Evolutionary conservation across 2,329 filamentous ascomycete genomes (phyloP), one percentile per base, ranked within the genome.

Genomic region (Incumbomyces delicatus): DNA sequence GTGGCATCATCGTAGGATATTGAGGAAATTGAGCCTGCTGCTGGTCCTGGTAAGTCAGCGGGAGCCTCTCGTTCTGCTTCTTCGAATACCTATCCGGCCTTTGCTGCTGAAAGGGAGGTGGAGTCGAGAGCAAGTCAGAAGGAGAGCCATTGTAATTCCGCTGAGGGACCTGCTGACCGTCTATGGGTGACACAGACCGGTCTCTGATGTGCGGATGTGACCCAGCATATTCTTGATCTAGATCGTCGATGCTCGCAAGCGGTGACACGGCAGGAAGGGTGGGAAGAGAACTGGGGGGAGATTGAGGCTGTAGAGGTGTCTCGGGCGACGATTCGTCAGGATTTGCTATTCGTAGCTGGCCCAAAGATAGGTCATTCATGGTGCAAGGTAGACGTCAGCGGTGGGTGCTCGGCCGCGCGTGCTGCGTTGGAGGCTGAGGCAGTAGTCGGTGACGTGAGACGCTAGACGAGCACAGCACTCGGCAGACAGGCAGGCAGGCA

Each of bases 291-390:
- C 17, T 22, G 18, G 22, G 13, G 14, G 47, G 40, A 22, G 44
- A 31, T 29, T 51, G 50, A 41, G 40, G 51, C 46, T 53, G 60
- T 44, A 44, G 59, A 51, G 47, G 60, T 46, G 60, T 53, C 52
- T 55, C 46, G 48, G 57, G 49, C 51, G 71, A 71, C 51, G 78
- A 75, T 69, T 92, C 81, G 70, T 95, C 89, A 46, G 90, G 90
- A 66, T 96, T 98, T 60, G 92, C 90, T 66, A 98, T 96, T 65
- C 90, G 87, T 67, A 98, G 74, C 60, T 90, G 90, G 61, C 92
- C 92, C 61, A 96, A 77, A 61, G 87, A 87, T 71, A 89, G 85
- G 62, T 57, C 55, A 40, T 54, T 52, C 53, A 55, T 50, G 29
- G 29, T 39, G 46, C 13, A 16, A 34, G 14, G 13, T 43, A 20